These are phyloP conservation scores for Nymphaea colorata DNA, from an alignment of 164 flowering plant genomes.

Conservation along the genomic window DNA sequence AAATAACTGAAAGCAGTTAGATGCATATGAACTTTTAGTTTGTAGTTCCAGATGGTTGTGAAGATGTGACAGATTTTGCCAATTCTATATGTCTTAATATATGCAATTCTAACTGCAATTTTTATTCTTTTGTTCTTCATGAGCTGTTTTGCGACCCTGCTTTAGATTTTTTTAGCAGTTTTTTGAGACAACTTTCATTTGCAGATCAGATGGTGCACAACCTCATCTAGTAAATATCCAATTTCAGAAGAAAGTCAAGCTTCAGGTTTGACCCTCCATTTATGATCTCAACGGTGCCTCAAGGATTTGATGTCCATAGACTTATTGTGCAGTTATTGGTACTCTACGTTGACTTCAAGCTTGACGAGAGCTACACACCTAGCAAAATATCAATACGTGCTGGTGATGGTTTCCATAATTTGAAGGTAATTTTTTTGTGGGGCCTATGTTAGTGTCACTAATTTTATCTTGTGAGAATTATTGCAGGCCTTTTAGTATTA, in stretches of 20 bases:
- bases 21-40: no score
- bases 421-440: constrained; percentile 37
- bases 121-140: no score
- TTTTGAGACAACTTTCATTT: not conserved
- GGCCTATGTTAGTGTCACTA: not conserved
- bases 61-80: no score
- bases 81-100: no score
- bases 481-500: no score
- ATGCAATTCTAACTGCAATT: no score
- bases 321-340: constrained; percentile 42
- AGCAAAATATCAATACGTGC: constrained; percentile 45
- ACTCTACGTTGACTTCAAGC: constrained; percentile 90
- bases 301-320: not conserved
- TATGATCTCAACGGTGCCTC: not conserved
- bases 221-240: constrained; percentile 89
- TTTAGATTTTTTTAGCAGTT: no score
- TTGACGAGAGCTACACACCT: constrained; percentile 62
- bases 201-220: constrained; percentile 93
- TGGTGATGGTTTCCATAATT: constrained; percentile 93
- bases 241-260: constrained; percentile 88
- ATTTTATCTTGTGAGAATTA: no score
- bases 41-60: no score
- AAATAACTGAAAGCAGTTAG: no score
- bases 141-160: no score
- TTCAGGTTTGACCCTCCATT: constrained; percentile 33